Evolutionary conservation across 208 protist species (phyloP).

Genomic region (Tritrichomonas musculus): DNA sequence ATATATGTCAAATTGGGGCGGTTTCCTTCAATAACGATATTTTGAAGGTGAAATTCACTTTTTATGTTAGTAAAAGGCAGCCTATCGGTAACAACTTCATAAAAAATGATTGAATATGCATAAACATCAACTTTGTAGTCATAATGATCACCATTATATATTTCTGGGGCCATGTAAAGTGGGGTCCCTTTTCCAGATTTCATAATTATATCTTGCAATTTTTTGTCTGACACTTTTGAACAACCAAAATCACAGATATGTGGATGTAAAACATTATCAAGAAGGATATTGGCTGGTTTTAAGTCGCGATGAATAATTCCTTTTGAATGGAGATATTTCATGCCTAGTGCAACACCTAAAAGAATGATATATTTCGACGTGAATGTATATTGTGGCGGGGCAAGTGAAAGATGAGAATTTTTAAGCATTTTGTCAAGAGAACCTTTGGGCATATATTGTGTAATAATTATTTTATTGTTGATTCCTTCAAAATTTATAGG

Average conservation of each 20-base stretch:
- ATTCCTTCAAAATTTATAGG: too few species aligned
- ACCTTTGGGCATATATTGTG: neutral
- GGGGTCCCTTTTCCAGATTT: neutral
- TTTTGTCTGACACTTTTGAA: neutral
- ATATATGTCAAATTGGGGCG: neutral
- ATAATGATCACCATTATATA: neutral
- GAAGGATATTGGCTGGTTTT: neutral
- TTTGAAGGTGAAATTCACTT: too few species aligned
- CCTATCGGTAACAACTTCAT: neutral
- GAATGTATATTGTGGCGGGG: neutral
- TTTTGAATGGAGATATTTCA: neutral
- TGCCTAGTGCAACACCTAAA: neutral
- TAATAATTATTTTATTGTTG: neutral
- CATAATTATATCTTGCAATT: too few species aligned
- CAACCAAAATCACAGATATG: slow-evolving; percentile 10
- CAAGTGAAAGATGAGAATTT: neutral
- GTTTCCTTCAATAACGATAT: neutral
- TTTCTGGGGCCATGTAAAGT: slow-evolving; percentile 5
- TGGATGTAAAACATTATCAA: neutral
- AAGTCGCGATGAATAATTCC: slow-evolving; percentile 16
- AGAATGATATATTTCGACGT: neutral
- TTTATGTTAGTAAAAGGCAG: neutral
- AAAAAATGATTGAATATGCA: neutral
- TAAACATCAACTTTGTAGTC: neutral
- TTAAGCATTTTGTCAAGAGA: neutral